Evolutionary conservation across 345 rosid species (phyloP).

Genomic region (Triadica sebifera): DNA sequence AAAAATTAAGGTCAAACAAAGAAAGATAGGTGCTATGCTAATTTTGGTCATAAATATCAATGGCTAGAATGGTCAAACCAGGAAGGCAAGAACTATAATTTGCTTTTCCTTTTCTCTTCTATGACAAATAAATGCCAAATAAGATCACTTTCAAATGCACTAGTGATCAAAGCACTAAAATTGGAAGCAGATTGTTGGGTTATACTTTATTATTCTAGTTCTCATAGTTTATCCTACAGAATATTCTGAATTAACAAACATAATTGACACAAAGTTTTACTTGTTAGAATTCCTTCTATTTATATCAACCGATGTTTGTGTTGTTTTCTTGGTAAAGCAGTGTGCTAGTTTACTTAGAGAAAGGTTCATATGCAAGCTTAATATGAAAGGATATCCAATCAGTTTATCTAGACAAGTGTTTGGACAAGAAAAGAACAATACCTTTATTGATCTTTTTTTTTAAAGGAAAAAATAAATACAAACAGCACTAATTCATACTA

Average conservation of each 20-base stretch:
- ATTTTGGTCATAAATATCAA: too few relatives aligned
- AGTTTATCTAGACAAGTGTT: background rate
- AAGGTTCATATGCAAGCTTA: background rate
- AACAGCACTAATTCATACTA: conserved; percentile 23
- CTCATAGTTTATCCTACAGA: background rate
- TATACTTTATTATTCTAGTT: background rate
- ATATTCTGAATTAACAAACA: background rate
- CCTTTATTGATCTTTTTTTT: conserved; percentile 1
- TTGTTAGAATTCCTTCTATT: background rate
- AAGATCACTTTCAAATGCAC: background rate
- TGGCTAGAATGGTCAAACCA: background rate
- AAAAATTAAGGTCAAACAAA: too few relatives aligned
- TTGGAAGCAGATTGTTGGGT: background rate
- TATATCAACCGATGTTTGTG: background rate
- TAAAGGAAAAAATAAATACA: too few relatives aligned
- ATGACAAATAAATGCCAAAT: background rate
- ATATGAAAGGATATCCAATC: background rate
- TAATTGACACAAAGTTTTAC: background rate
- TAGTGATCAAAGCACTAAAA: background rate
- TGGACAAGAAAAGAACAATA: conserved; percentile 6
- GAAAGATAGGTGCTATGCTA: too few relatives aligned
- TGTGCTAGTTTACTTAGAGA: background rate
- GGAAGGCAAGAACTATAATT: background rate
- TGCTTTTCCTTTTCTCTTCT: background rate
- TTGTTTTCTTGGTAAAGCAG: background rate